phyloP scores from a whole-genome alignment of 495 filamentous ascomycete species.

The Aspergillus wentii region DNA sequence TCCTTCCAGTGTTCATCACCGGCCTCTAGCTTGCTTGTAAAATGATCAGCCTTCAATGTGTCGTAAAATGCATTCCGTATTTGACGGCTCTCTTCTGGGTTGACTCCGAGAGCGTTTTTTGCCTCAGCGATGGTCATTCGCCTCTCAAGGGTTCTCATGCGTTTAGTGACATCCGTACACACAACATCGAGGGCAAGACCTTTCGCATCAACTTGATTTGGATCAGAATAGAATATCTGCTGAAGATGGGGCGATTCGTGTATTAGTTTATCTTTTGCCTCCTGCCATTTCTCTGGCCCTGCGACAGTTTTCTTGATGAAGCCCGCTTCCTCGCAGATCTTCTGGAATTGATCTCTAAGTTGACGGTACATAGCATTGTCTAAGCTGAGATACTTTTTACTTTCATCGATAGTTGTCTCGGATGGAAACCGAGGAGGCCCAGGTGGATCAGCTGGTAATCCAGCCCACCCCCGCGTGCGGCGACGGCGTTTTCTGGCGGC shows the following conservation, averaged over 20 bases:
- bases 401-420: conserved; percentile 76
- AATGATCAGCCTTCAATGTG: conserved; percentile 61
- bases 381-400: conserved; percentile 63
- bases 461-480: conserved; percentile 65
- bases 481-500: conserved; percentile 64
- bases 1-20: conserved; percentile 68
- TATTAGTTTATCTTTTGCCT: conserved; percentile 63
- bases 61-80: conserved; percentile 63
- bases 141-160: conserved; percentile 60
- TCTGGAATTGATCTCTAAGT: conserved; percentile 61
- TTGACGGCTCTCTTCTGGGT: conserved; percentile 64
- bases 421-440: conserved; percentile 74
- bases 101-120: conserved; percentile 65
- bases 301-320: conserved; percentile 72
- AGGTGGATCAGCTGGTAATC: conserved; percentile 68
- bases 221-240: conserved; percentile 52
- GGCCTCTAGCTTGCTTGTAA: conserved; percentile 68
- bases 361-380: conserved; percentile 58
- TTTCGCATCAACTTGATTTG: conserved; percentile 47
- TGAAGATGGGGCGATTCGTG: conserved; percentile 61
- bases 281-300: conserved; percentile 68
- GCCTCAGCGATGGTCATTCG: conserved; percentile 67
- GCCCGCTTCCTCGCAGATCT: conserved; percentile 59
- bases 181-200: conserved; percentile 70
- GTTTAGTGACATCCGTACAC: conserved; percentile 77